Percentiles rank a stretch among this genome's conserved stretches.
Evolutionary conservation across 2,329 filamentous ascomycete genomes (phyloP).

Genomic region (Cytospora piceicola): DNA sequence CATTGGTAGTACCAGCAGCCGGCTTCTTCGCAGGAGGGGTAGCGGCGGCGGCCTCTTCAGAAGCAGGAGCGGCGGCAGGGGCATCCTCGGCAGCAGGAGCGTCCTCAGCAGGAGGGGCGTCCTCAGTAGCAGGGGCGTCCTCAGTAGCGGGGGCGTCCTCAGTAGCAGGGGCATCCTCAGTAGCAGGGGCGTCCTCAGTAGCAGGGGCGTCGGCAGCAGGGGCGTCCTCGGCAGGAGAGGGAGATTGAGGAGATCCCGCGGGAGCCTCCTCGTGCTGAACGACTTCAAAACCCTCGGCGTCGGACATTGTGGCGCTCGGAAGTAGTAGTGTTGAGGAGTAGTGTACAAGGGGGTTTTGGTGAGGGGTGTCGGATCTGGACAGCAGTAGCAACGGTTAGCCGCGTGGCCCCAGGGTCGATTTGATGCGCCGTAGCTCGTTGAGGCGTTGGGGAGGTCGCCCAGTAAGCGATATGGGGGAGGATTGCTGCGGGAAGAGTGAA

Average conservation of each 20-base stretch:
- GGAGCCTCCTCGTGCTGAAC: constrained; percentile 37
- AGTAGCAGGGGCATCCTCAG: constrained; percentile 21
- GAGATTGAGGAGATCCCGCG: constrained; percentile 14
- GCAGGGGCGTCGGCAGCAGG: constrained; percentile 27
- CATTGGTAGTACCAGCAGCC: constrained; percentile 20
- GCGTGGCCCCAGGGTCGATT: constrained; percentile 10
- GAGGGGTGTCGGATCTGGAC: constrained; percentile 12
- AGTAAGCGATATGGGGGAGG: not conserved
- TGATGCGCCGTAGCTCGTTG: constrained; percentile 14
- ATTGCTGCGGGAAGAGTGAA: not conserved
- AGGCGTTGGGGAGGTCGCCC: constrained; percentile 1
- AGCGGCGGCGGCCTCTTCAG: constrained; percentile 7
- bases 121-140: constrained; percentile 16
- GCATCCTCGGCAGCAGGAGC: constrained; percentile 12
- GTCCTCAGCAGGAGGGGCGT: constrained; percentile 14
- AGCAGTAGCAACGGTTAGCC: constrained; percentile 16
- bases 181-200: constrained; percentile 28
- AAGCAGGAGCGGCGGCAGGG: constrained; percentile 3
- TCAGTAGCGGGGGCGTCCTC: constrained; percentile 19
- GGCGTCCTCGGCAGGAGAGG: constrained; percentile 5
- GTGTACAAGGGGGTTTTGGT: constrained; percentile 4
- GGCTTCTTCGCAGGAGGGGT: constrained; percentile 25
- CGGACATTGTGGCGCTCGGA: constrained; percentile 38
- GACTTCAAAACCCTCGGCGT: constrained; percentile 39
- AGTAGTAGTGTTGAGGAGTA: not conserved